Percentiles rank a stretch among this genome's conserved stretches.
Evolutionary conservation across 352 stramenopile genomes (phyloP).

Genomic region (Phytophthora litchii): DNA sequence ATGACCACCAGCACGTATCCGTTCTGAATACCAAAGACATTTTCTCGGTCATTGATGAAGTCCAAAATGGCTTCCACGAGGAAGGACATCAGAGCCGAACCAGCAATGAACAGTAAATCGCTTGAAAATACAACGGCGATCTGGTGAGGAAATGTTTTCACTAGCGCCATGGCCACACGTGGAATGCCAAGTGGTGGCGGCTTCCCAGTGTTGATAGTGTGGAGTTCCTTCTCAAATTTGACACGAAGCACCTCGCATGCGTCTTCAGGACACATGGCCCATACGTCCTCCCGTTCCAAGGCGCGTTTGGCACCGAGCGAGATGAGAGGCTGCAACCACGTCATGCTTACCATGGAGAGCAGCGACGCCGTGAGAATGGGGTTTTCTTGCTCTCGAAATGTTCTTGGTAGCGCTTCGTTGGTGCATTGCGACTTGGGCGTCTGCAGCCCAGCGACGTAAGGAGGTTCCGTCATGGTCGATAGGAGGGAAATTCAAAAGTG

Average conservation of each 20-base stretch:
- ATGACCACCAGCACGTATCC: conserved; percentile 33
- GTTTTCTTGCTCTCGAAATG: conserved; percentile 34
- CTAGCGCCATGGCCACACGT: conserved; percentile 22
- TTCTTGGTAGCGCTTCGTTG: background rate
- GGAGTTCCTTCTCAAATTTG: conserved; percentile 26
- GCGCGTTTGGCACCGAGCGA: conserved; percentile 36
- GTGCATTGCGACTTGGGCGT: conserved; percentile 15
- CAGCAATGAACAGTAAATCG: conserved; percentile 32
- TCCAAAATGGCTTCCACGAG: conserved; percentile 30
- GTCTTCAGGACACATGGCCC: conserved; percentile 34
- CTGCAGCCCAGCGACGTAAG: conserved; percentile 14
- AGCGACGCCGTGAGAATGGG: conserved; percentile 34
- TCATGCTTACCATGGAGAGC: conserved; percentile 32
- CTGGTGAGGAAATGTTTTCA: conserved; percentile 24
- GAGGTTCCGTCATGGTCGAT: conserved; percentile 6
- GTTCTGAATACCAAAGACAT: conserved; percentile 25
- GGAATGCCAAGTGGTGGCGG: conserved; percentile 16
- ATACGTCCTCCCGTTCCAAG: conserved; percentile 39
- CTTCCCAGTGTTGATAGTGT: conserved; percentile 6
- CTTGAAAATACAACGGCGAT: conserved; percentile 23
- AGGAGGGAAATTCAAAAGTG: conserved; percentile 17
- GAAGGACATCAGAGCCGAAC: conserved; percentile 23
- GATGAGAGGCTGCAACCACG: conserved; percentile 45
- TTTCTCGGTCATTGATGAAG: conserved; percentile 30
- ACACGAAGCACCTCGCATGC: conserved; percentile 24